Evolutionary conservation across 305 asterid species (phyloP), one percentile per base, ranked within the genome.

Genomic region (Fraxinus angustifolia): DNA sequence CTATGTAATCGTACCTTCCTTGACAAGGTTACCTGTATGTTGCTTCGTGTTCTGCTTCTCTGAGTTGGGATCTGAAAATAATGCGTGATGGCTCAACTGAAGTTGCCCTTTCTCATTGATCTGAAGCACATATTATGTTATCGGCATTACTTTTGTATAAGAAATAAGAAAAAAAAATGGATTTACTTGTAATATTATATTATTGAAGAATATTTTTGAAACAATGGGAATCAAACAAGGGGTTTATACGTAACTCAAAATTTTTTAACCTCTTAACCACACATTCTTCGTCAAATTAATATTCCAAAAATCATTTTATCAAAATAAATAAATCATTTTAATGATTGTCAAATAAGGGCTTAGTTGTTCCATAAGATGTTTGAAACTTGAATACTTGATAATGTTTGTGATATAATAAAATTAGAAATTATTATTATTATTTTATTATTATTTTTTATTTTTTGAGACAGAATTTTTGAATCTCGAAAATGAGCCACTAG

Each of bases 21-120:
- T 87, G 74, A 72, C 38, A 31, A 84, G 87, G 87, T 78, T 84
- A 42, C 78, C 90, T 53, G 79, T 83, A 14, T 74, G 88, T 82
- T 87, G 90, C 83, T 88, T 91, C 74, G 89, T 8, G 80, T 79
- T 86, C 3, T 81, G 73, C 35, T 88, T 91, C 84, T 89, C 97
- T 58, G 93, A 83, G 81, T 82, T 84, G 21, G 90, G 76, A 38
- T 95, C 91, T 17, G 98, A 96, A 87, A 95, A 97, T 84, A 95
- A 89, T 67, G 95, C 98, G 70, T 97, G 97, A 23, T 90, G 95
- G 87, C 98, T 95, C 84, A 95, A 83, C 35, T 97, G 94, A 79
- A 95, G 95, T 82, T 94, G 98, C 74, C 99, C 99, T 87, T 92
- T 95, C 86, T 94, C 99, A 86, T 94, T 95, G 89, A 95, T 84